Percentiles rank a stretch among this genome's conserved stretches.
Evolutionary conservation across 1,284 basidiomycete genomes (phyloP).

Genomic region (Phenoliferia sp.): DNA sequence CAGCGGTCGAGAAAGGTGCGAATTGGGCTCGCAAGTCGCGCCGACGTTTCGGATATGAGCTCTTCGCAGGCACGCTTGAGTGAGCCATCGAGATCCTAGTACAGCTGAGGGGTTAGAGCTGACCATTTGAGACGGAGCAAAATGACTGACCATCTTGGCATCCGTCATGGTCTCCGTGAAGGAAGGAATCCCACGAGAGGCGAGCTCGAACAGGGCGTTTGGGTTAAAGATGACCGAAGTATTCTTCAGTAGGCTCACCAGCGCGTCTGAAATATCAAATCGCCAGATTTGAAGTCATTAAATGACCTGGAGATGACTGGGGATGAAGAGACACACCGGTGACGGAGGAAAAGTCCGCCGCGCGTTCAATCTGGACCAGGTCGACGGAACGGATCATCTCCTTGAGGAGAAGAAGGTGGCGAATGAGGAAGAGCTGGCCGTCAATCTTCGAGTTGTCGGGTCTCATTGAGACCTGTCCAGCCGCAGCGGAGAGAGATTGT

Average conservation of each 20-base stretch:
- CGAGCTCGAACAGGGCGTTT: slow-evolving; percentile 26
- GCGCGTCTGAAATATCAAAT: slow-evolving; percentile 24
- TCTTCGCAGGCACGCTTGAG: slow-evolving; percentile 76
- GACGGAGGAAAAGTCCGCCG: slow-evolving; percentile 45
- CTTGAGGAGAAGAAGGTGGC: slow-evolving; percentile 85
- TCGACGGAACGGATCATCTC: slow-evolving; percentile 77
- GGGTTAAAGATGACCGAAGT: slow-evolving; percentile 34
- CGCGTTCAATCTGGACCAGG: slow-evolving; percentile 48
- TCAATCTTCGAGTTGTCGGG: slow-evolving; percentile 51
- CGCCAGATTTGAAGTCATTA: not conserved
- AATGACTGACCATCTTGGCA: slow-evolving; percentile 36
- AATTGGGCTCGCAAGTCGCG: slow-evolving; percentile 52
- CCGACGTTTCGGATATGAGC: slow-evolving; percentile 62
- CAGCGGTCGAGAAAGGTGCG: slow-evolving; percentile 58
- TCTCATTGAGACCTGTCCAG: slow-evolving; percentile 58
- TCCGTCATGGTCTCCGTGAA: slow-evolving; percentile 40
- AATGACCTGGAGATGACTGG: not conserved
- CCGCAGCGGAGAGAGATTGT: slow-evolving; percentile 65
- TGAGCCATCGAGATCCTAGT: slow-evolving; percentile 72
- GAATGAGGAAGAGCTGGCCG: slow-evolving; percentile 73
- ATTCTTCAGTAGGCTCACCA: slow-evolving; percentile 31
- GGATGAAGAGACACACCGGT: slow-evolving; percentile 41
- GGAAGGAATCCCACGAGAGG: slow-evolving; percentile 29
- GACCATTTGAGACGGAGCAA: slow-evolving; percentile 1
- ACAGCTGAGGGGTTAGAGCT: not conserved